Percentiles rank a stretch among this genome's conserved stretches.
Evolutionary conservation across 2,329 filamentous ascomycete genomes (phyloP).

Genomic region (Calonectria hawksworthii): DNA sequence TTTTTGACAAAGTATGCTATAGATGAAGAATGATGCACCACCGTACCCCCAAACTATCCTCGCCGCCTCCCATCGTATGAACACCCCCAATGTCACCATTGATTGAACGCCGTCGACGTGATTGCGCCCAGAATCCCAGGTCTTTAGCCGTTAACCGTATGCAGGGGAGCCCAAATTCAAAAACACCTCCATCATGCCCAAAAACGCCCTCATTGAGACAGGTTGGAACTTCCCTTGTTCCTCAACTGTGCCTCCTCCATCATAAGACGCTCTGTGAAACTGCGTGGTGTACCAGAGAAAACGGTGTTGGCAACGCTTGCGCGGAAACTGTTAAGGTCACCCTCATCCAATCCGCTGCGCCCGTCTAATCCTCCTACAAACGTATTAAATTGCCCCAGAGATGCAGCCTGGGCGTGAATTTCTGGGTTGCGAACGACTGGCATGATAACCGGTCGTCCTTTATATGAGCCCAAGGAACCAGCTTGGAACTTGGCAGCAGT

Average conservation of each 20-base stretch:
- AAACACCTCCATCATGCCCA: slow-evolving; percentile 39
- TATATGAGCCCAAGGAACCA: slow-evolving; percentile 67
- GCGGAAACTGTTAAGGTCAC: slow-evolving; percentile 59
- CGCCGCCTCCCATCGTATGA: slow-evolving; percentile 31
- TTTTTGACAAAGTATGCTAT: slow-evolving; percentile 23
- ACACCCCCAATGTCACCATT: slow-evolving; percentile 38
- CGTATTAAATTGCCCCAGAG: slow-evolving; percentile 62
- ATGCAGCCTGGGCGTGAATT: slow-evolving; percentile 62
- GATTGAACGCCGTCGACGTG: slow-evolving; percentile 49
- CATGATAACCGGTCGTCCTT: slow-evolving; percentile 66
- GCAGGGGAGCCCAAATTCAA: slow-evolving; percentile 33
- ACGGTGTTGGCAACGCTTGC: slow-evolving; percentile 55
- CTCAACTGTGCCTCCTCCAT: slow-evolving; percentile 60
- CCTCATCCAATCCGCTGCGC: slow-evolving; percentile 63
- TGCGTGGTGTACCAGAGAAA: slow-evolving; percentile 60
- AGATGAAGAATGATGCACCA: slow-evolving; percentile 23
- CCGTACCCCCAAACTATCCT: slow-evolving; percentile 22
- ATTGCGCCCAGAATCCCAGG: slow-evolving; percentile 39
- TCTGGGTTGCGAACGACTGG: slow-evolving; percentile 64
- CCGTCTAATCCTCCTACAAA: slow-evolving; percentile 69
- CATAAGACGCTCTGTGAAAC: slow-evolving; percentile 63
- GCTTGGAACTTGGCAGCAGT: slow-evolving; percentile 52
- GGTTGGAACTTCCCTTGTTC: slow-evolving; percentile 34
- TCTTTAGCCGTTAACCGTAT: slow-evolving; percentile 38
- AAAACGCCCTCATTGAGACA: slow-evolving; percentile 36